Percentiles rank a stretch among this genome's conserved stretches.
These are phyloP conservation scores for Ogataea nitratoaversa DNA, from an alignment of 805 yeast genomes.

Conservation along the genomic window DNA sequence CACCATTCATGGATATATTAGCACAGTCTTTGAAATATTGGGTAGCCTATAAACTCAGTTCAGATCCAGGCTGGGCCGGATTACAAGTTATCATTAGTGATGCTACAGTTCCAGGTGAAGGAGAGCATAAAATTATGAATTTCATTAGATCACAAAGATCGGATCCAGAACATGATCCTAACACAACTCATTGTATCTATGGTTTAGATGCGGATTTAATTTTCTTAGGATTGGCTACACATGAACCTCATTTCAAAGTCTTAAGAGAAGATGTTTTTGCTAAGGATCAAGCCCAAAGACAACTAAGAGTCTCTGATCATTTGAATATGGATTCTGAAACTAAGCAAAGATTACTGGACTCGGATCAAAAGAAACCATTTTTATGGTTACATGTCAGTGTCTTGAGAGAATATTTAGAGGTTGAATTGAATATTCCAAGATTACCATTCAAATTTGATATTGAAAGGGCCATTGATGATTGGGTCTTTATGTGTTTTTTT, in stretches of 20 bases:
- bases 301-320: slow-evolving; percentile 44
- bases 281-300: slow-evolving; percentile 47
- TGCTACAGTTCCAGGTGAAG: slow-evolving; percentile 98
- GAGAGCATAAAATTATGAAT: slow-evolving; percentile 97
- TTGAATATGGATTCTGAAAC: slow-evolving; percentile 60
- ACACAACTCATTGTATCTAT: slow-evolving; percentile 92
- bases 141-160: slow-evolving; percentile 87
- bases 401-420: slow-evolving; percentile 79
- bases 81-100: slow-evolving; percentile 89
- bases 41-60: slow-evolving; percentile 83
- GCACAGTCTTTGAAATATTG: slow-evolving; percentile 83
- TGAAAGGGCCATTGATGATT: slow-evolving; percentile 96
- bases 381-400: slow-evolving; percentile 90
- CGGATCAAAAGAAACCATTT: slow-evolving; percentile 70
- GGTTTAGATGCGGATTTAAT: slow-evolving; percentile 98
- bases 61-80: slow-evolving; percentile 91
- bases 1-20: slow-evolving; percentile 92
- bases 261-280: slow-evolving; percentile 96
- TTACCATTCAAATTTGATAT: slow-evolving; percentile 74
- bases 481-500: slow-evolving; percentile 98
- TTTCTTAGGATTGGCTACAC: slow-evolving; percentile 93
- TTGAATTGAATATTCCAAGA: slow-evolving; percentile 71
- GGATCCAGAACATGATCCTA: slow-evolving; percentile 84
- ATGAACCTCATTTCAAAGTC: slow-evolving; percentile 93
- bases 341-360: slow-evolving; percentile 35